These are phyloP conservation scores for apple (Malus domestica) DNA, from an alignment of 306 rosid species.

Conservation along the genomic window DNA sequence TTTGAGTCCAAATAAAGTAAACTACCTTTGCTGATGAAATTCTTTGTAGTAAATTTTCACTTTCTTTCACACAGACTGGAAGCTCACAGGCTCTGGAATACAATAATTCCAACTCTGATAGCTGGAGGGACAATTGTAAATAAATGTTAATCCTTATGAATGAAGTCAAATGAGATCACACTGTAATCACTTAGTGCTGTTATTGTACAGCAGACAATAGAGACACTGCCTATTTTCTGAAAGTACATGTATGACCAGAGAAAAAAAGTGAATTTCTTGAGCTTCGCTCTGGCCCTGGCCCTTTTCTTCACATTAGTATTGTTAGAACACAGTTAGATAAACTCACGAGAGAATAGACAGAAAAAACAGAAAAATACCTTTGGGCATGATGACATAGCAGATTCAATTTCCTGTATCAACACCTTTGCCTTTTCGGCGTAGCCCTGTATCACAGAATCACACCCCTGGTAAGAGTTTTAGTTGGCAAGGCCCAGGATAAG, in stretches of 20 bases:
- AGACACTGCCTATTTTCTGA: background rate
- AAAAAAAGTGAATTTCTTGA: background rate
- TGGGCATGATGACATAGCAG: conserved; percentile 42
- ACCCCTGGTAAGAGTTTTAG: background rate
- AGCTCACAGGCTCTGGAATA: conserved; percentile 56
- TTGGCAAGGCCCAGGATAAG: conserved; percentile 16
- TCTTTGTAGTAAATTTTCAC: conserved; percentile 43
- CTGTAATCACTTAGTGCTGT: background rate
- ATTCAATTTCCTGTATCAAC: conserved; percentile 48
- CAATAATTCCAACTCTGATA: conserved; percentile 69
- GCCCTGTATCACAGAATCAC: conserved; percentile 37
- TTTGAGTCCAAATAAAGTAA: background rate
- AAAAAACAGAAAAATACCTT: conserved; percentile 31
- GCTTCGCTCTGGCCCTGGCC: background rate
- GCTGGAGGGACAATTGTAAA: conserved; percentile 36
- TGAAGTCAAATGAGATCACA: conserved; percentile 23
- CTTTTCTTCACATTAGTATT: background rate
- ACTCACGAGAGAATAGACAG: background rate
- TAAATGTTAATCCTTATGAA: conserved; percentile 19
- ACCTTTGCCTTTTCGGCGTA: conserved; percentile 60
- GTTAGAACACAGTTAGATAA: background rate
- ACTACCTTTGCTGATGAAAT: conserved; percentile 57
- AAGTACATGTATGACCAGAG: background rate
- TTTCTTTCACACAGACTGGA: conserved; percentile 56
- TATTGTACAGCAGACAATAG: background rate